phyloP scores from a whole-genome alignment of 805 yeast genomes.

The Tetrapisispora arboricola region DNA sequence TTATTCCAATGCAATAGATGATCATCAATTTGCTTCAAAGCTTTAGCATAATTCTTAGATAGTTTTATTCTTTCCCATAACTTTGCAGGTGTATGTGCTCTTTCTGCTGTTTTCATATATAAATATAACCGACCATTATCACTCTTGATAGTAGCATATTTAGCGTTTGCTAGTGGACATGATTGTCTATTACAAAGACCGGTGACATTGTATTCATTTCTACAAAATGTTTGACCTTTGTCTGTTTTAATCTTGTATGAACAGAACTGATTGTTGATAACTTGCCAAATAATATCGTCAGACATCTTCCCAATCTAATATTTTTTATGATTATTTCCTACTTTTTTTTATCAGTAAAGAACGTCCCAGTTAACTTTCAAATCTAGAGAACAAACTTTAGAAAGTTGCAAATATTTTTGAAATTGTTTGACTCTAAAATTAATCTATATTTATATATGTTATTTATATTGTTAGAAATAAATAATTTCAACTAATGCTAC shows the following conservation, averaged over 20 bases:
- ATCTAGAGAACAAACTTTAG: neutral
- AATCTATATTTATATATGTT: too few species aligned
- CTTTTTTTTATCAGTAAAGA: too few species aligned
- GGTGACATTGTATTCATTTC: slow-evolving; percentile 91
- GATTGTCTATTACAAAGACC: slow-evolving; percentile 91
- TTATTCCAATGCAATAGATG: slow-evolving; percentile 89
- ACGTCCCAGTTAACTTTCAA: too few species aligned
- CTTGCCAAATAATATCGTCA: slow-evolving; percentile 93
- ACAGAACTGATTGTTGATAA: slow-evolving; percentile 90
- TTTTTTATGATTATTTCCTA: too few species aligned
- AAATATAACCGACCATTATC: slow-evolving; percentile 70
- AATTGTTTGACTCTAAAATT: too few species aligned
- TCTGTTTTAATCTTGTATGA: slow-evolving; percentile 86
- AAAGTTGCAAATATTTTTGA: neutral
- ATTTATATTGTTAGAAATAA: too few species aligned
- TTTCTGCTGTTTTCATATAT: slow-evolving; percentile 95
- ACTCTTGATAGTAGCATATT: slow-evolving; percentile 78
- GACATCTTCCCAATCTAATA: slow-evolving; percentile 29
- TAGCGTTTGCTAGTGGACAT: slow-evolving; percentile 92
- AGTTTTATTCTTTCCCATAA: slow-evolving; percentile 92
- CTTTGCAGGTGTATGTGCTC: slow-evolving; percentile 90
- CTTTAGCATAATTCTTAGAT: slow-evolving; percentile 80
- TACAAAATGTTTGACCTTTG: slow-evolving; percentile 83
- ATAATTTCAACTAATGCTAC: too few species aligned
- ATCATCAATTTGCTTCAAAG: slow-evolving; percentile 79